Percentiles rank a stretch among this genome's conserved stretches.
phyloP scores from a whole-genome alignment of 306 rosid species.

The Sesbania bispinosa region DNA sequence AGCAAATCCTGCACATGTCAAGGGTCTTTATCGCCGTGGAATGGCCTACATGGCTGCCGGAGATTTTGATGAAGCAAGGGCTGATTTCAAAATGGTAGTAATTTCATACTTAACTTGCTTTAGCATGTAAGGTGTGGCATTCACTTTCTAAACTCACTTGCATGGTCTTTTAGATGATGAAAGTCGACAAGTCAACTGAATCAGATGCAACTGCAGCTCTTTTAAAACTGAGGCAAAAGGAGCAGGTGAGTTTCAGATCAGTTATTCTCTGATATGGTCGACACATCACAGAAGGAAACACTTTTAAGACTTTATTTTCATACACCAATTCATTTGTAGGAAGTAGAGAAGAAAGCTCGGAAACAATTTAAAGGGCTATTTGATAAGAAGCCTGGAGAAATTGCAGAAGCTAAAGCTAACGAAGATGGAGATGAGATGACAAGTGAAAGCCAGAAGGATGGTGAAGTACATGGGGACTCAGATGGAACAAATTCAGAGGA shows the following conservation, averaged over 20 bases:
- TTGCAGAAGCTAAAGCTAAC: constrained; percentile 51
- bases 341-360: constrained; percentile 67
- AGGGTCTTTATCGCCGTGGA: constrained; percentile 98
- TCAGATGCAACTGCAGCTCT: constrained; percentile 89
- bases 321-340: constrained; percentile 47
- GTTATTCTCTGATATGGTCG: neutral
- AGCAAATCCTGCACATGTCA: constrained; percentile 82
- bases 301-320: neutral
- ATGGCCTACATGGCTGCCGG: constrained; percentile 88
- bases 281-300: neutral
- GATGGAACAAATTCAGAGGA: constrained; percentile 47
- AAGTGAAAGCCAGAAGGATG: constrained; percentile 39
- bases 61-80: constrained; percentile 87
- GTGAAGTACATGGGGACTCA: constrained; percentile 33
- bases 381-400: constrained; percentile 94
- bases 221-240: constrained; percentile 66
- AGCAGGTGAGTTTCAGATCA: constrained; percentile 53
- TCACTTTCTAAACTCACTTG: constrained; percentile 19
- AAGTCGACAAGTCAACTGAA: constrained; percentile 72
- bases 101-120: neutral
- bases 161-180: constrained; percentile 59
- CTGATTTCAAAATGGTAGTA: constrained; percentile 73
- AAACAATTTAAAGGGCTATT: constrained; percentile 90
- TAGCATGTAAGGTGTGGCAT: neutral
- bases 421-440: constrained; percentile 38